Evolutionary conservation across 768 basidiomycete genomes (phyloP).

Genomic region (Mycena galericulata): DNA sequence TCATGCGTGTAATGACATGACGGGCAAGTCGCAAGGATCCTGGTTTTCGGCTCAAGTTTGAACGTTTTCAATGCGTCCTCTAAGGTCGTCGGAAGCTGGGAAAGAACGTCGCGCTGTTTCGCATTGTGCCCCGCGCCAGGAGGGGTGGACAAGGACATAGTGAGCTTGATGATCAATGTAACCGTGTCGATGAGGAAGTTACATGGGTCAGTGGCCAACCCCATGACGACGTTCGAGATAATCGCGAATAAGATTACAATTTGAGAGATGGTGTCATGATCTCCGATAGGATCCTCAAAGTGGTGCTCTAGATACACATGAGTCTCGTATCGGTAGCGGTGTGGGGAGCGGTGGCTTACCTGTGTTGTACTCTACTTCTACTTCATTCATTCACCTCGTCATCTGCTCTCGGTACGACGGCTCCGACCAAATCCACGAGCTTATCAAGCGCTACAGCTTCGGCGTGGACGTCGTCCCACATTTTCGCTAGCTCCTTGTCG

Average conservation of each 20-base stretch:
- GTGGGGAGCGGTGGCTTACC: constrained; percentile 9
- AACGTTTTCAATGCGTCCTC: constrained; percentile 23
- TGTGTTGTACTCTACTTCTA: constrained; percentile 7
- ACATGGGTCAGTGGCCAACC: constrained; percentile 22
- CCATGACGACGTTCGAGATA: constrained; percentile 22
- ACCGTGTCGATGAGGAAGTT: constrained; percentile 33
- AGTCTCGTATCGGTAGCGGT: constrained; percentile 4
- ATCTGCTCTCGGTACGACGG: constrained; percentile 12
- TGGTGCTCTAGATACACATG: constrained; percentile 23
- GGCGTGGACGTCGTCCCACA: constrained; percentile 19
- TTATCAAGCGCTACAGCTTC: constrained; percentile 19
- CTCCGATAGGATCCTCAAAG: constrained; percentile 22
- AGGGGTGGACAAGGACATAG: constrained; percentile 15
- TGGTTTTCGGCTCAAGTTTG: constrained; percentile 31
- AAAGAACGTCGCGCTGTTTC: constrained; percentile 21
- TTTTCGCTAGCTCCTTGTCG: neutral
- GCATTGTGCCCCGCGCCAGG: constrained; percentile 1
- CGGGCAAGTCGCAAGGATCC: constrained; percentile 21
- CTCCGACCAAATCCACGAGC: constrained; percentile 20
- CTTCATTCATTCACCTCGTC: neutral
- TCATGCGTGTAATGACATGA: constrained; percentile 28
- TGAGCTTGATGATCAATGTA: constrained; percentile 26
- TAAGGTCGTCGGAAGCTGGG: constrained; percentile 24
- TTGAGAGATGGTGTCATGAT: constrained; percentile 21
- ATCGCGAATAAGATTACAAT: constrained; percentile 18